Evolutionary conservation across 2,329 filamentous ascomycete species (phyloP).

Genomic region (Escovopsis sp.): DNA sequence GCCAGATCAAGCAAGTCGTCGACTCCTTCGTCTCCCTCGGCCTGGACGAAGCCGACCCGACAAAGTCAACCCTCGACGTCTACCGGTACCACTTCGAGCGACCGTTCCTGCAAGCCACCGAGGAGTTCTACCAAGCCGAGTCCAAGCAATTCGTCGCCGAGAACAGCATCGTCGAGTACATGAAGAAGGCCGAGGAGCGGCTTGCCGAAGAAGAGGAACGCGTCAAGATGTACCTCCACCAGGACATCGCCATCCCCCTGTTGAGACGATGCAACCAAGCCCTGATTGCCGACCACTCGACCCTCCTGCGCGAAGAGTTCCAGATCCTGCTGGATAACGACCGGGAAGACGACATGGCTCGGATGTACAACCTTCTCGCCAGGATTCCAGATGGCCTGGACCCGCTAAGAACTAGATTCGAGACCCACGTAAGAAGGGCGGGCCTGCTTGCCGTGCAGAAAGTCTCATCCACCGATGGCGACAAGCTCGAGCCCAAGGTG

Average conservation of each 20-base stretch:
- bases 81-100: slow-evolving; percentile 87
- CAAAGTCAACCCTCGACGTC: slow-evolving; percentile 88
- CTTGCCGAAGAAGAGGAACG: slow-evolving; percentile 89
- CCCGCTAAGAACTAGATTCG: slow-evolving; percentile 73
- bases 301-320: slow-evolving; percentile 85
- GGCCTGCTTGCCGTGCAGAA: slow-evolving; percentile 82
- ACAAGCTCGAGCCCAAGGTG: slow-evolving; percentile 86
- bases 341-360: slow-evolving; percentile 83
- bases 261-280: slow-evolving; percentile 82
- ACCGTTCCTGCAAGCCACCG: slow-evolving; percentile 78
- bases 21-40: slow-evolving; percentile 94
- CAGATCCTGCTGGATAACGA: slow-evolving; percentile 88
- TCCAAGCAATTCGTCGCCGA: slow-evolving; percentile 90
- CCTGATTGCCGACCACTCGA: slow-evolving; percentile 77
- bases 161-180: slow-evolving; percentile 96
- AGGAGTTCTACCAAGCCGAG: slow-evolving; percentile 76
- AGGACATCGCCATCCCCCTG: slow-evolving; percentile 70
- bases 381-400: slow-evolving; percentile 86
- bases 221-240: slow-evolving; percentile 79
- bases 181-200: slow-evolving; percentile 94
- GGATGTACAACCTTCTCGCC: slow-evolving; percentile 88
- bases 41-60: slow-evolving; percentile 80
- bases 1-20: slow-evolving; percentile 92
- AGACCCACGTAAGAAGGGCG: slow-evolving; percentile 82
- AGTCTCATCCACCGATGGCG: slow-evolving; percentile 69